Percentiles rank a stretch among this genome's conserved stretches.
These are phyloP conservation scores for Pyrenochaeta sp. DNA, from an alignment of 2,329 filamentous ascomycete genomes.

Conservation along the genomic window DNA sequence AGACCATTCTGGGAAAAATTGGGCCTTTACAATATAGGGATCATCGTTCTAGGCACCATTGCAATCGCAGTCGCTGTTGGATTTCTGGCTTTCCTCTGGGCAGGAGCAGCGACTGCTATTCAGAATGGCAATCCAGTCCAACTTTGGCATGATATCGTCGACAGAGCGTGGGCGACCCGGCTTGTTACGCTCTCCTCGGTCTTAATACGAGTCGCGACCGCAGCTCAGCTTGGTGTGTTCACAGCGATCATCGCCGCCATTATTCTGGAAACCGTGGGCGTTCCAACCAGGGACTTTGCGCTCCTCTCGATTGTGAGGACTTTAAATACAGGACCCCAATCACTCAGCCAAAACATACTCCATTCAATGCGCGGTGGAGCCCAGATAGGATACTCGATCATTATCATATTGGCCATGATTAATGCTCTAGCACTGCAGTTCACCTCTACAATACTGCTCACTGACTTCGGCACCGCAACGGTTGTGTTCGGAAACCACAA, in stretches of 20 bases:
- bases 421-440: slow-evolving; percentile 1
- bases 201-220: neutral
- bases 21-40: slow-evolving; percentile 2
- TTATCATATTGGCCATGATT: slow-evolving; percentile 1
- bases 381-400: neutral
- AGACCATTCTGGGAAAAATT: slow-evolving; percentile 1
- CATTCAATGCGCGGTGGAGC: neutral
- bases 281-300: slow-evolving; percentile 1
- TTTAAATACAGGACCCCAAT: slow-evolving; percentile 1
- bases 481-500: neutral
- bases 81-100: slow-evolving; percentile 1
- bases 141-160: neutral
- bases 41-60: neutral
- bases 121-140: neutral
- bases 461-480: neutral
- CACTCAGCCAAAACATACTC: slow-evolving; percentile 1
- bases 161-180: neutral
- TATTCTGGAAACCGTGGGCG: slow-evolving; percentile 1
- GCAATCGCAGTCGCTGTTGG: neutral
- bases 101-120: neutral
- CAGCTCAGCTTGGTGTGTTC: slow-evolving; percentile 1
- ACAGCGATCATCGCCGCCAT: slow-evolving; percentile 2
- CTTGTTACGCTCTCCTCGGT: neutral
- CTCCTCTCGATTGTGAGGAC: slow-evolving; percentile 1
- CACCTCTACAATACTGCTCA: slow-evolving; percentile 2